Evolutionary conservation across 768 basidiomycete genomes (phyloP), one percentile per base, ranked within the genome.

Genomic region (Boletus fagicola): DNA sequence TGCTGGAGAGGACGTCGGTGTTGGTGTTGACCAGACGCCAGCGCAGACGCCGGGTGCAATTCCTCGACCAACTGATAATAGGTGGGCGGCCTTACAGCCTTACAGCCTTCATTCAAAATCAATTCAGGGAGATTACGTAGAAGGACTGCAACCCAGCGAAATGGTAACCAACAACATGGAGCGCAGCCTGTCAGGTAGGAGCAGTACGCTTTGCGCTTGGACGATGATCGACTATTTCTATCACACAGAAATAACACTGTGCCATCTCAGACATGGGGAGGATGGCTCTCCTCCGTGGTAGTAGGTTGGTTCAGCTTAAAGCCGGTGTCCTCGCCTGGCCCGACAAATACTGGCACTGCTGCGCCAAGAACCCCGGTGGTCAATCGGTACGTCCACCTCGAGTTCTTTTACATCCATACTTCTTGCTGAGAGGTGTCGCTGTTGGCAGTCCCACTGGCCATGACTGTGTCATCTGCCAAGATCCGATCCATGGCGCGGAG

Each of bases 401-500:
- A 51, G 31, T 10, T 22, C 18, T 31, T 24, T 11, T 30, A 7
- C 12, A 22, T 44, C 4, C 31, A 2, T 46, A 0, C 38, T 0
- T 22, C n/a, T 28, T 43, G 9, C 53, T 59, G 16, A 62, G 15
- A 20, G 18, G 26, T 11, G 10, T 33, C 18, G 2, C 10, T 15
- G 11, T 35, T 8, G 6, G 8, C 31, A 62, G 62, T 43, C 59
- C 50, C 28, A 69, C 68, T 30, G 68, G 70, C 43, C 67, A 74
- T 36, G 60, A 66, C 18, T 76, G 75, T 58, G 69, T 75, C 18
- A 60, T 73, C 16, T 77, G 76, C 52, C 66, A 63, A 40, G 75
- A 77, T 35, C 58, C 64, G 1, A 76, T 75, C 26, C 28, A 36
- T 15, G 67, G 64, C 22, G 40, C 38, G 1, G 68, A 68, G 54